A percentile compares a stretch with the other conserved stretches of the same genome.
Conservation (phyloP, 2,329 filamentous ascomycete genomes). For the Sclerotinia subarctica region DNA sequence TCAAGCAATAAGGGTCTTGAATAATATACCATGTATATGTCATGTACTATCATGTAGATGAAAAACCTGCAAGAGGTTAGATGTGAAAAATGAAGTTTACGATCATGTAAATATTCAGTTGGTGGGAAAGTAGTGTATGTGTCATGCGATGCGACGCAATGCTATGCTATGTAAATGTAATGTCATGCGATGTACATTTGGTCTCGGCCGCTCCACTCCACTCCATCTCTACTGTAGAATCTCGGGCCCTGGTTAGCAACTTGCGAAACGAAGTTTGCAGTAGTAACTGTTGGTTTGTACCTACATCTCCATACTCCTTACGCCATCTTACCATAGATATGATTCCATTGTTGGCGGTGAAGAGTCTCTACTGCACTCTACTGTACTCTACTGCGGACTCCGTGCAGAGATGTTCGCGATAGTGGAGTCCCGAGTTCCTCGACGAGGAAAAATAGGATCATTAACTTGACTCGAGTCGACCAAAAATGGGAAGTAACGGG, state of each 20-base stretch:
- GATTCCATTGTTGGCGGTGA: slow-evolving; percentile 1
- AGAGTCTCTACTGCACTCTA: background rate
- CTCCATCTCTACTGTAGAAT: background rate
- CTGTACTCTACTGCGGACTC: background rate
- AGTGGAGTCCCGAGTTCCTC: background rate
- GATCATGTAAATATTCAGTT: background rate
- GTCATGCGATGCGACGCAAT: slow-evolving; percentile 12
- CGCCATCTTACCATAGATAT: background rate
- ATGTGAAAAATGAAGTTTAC: background rate
- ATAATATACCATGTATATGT: background rate
- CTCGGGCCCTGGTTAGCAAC: background rate
- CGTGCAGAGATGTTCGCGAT: background rate
- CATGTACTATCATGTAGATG: slow-evolving; percentile 4
- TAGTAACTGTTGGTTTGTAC: background rate
- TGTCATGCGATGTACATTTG: slow-evolving; percentile 15
- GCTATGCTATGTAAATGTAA: slow-evolving; percentile 3
- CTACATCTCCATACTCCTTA: background rate
- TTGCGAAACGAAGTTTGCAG: slow-evolving; percentile 6
- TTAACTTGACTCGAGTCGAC: background rate
- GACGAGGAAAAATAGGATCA: slow-evolving; percentile 3
- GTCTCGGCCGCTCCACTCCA: background rate
- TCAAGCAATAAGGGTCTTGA: background rate
- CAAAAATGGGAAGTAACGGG: background rate
- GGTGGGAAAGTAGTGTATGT: background rate
- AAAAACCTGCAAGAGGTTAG: background rate